A percentile compares a stretch with the other conserved stretches of the same genome.
Conservation (phyloP, 1,284 basidiomycete genomes). For the Moesziomyces globuligerus region DNA sequence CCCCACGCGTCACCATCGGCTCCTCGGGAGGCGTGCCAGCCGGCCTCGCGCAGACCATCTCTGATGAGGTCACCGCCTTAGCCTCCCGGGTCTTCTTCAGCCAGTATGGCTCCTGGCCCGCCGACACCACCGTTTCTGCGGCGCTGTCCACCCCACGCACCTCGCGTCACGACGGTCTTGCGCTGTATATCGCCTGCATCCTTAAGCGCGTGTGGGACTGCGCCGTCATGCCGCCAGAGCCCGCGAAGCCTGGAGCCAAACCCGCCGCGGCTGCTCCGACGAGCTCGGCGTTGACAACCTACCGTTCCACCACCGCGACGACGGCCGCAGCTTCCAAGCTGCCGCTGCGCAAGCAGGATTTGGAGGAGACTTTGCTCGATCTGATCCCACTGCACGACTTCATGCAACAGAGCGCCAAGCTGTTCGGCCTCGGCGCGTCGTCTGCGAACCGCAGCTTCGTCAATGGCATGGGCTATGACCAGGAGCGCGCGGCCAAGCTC, state of each 20-base stretch:
- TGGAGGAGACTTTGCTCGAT: conserved; percentile 55
- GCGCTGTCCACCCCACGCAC: conserved; percentile 45
- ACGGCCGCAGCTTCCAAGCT: conserved; percentile 13
- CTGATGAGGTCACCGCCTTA: conserved; percentile 59
- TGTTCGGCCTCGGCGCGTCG: conserved; percentile 54
- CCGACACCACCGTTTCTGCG: conserved; percentile 53
- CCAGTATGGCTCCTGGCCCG: conserved; percentile 58
- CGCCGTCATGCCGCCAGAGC: conserved; percentile 68
- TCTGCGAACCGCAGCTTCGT: conserved; percentile 42
- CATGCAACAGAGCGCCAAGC: conserved; percentile 60
- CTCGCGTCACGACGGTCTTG: conserved; percentile 83
- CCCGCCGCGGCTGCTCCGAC: conserved; percentile 7
- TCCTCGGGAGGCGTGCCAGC: conserved; percentile 20
- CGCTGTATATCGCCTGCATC: conserved; percentile 84
- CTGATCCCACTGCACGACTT: conserved; percentile 56
- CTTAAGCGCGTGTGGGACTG: conserved; percentile 87
- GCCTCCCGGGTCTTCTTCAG: conserved; percentile 64
- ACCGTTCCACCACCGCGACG: conserved; percentile 20
- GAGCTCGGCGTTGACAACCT: conserved; percentile 20
- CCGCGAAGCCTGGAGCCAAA: conserved; percentile 37
- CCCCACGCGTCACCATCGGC: conserved; percentile 35
- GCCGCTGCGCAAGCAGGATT: conserved; percentile 41
- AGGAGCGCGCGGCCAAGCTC: conserved; percentile 67
- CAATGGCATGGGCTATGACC: conserved; percentile 36
- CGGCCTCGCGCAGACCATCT: conserved; percentile 34